Evolutionary conservation across 225 moss, liverwort and hornwort genomes (phyloP).

Genomic region (Neckera pumila): DNA sequence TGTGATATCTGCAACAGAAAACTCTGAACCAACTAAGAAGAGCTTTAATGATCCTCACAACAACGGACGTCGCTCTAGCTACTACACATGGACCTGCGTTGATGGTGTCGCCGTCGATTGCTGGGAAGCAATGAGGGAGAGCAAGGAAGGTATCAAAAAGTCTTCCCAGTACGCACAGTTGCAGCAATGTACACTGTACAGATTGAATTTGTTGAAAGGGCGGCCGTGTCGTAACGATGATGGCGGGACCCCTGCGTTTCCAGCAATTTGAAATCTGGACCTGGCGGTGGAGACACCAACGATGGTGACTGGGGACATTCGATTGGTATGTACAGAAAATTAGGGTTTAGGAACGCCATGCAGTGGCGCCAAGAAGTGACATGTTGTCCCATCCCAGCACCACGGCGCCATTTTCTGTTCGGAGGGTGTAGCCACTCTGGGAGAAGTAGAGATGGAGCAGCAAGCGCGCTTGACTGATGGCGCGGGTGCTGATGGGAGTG

Average conservation of each 20-base stretch:
- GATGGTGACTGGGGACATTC: background rate
- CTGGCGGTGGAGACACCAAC: background rate
- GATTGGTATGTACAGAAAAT: constrained; percentile 20
- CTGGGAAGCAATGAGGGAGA: background rate
- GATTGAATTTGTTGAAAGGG: background rate
- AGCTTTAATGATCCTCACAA: background rate
- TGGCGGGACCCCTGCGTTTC: background rate
- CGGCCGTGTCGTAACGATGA: background rate
- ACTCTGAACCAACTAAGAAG: constrained; percentile 20
- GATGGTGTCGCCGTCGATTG: background rate
- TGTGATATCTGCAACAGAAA: constrained; percentile 21
- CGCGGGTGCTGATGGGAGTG: constrained; percentile 36
- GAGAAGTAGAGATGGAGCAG: constrained; percentile 71
- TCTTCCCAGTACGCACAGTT: constrained; percentile 18
- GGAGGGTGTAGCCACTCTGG: constrained; percentile 59
- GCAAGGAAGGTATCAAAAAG: background rate
- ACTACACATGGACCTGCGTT: constrained; percentile 3
- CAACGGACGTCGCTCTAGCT: background rate
- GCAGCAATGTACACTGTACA: constrained; percentile 54
- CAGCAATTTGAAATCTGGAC: constrained; percentile 3
- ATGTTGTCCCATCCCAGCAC: constrained; percentile 81
- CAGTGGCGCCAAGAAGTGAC: constrained; percentile 65
- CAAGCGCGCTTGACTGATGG: constrained; percentile 72
- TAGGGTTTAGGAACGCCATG: constrained; percentile 39
- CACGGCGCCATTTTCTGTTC: constrained; percentile 50